Evolutionary conservation across 1,139 yeast genomes (phyloP), one percentile per base, ranked within the genome.

Genomic region (Magnusiomyces fungicola): DNA sequence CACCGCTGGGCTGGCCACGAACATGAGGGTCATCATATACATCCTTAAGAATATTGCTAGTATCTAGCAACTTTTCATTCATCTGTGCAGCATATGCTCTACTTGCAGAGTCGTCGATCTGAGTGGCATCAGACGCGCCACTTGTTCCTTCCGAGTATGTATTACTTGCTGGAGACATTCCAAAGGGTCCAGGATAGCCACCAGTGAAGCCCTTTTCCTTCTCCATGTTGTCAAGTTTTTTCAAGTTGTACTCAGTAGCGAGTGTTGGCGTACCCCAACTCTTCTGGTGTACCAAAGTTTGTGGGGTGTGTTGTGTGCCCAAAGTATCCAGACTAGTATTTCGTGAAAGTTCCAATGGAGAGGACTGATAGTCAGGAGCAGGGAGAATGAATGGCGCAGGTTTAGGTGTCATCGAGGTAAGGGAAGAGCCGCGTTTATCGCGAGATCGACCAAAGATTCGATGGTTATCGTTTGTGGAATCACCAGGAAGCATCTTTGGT

Each of bases 371-470:
- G n/a, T n/a, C n/a, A n/a, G n/a, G n/a, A n/a, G n/a, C n/a, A n/a
- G n/a, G n/a, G 74, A 21, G 63, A 62, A 43, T 70, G 64, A 45
- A 34, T 7, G 38, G 38, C 4, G 38, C 22, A 24, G 14, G 29
- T 9, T 14, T 25, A 10, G 45, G 21, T 7, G n/a, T 16, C 43
- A 19, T 34, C 5, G 38, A 34, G 3, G 38, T 34, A 3, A 34
- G 38, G 4, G 42, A 44, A 14, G 19, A 16, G 19, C 25, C 25
- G 45, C 51, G 47, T 48, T 49, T 33, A 56, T 54, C n/a, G 19
- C 38, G 36, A 32, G 36, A 32, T 16, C 51, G 45, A n/a, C 36
- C 36, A 9, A 32, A 14, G n/a, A 32, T 32, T 5, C 36, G 36
- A 14, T 14, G 36, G 16, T 32, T 34, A 19, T 32, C 16, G 34